phyloP scores from a whole-genome alignment of 2,329 filamentous ascomycete genomes.

The Pseudogymnoascus sp. region DNA sequence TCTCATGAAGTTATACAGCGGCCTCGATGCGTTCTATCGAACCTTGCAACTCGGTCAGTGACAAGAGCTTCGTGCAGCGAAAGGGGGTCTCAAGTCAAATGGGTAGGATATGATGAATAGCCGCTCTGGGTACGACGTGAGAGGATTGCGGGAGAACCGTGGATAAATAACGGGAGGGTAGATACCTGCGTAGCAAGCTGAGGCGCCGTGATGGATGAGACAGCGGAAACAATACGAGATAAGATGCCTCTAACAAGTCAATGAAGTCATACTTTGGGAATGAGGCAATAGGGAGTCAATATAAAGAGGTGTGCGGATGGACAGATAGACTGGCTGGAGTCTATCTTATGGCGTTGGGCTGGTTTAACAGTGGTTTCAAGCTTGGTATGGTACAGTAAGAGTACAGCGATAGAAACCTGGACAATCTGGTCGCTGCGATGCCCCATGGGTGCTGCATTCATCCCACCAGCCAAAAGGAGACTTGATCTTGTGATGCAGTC shows the following conservation, averaged over 20 bases:
- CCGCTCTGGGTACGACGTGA: neutral
- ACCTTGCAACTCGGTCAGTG: neutral
- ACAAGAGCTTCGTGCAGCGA: neutral
- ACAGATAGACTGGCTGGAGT: neutral
- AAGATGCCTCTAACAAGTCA: neutral
- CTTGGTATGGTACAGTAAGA: neutral
- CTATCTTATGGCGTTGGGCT: neutral
- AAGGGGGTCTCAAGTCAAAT: neutral
- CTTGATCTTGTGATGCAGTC: constrained; percentile 7
- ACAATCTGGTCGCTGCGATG: neutral
- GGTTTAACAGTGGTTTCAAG: neutral
- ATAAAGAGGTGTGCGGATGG: neutral
- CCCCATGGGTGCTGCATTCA: neutral
- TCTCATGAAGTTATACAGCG: neutral
- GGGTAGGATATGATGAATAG: neutral
- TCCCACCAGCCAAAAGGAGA: constrained; percentile 5
- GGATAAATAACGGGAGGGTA: neutral
- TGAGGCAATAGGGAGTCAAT: neutral
- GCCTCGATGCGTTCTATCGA: constrained; percentile 4
- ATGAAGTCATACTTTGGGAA: constrained; percentile 2
- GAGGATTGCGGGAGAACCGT: neutral
- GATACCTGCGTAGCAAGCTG: constrained; percentile 7
- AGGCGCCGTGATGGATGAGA: neutral
- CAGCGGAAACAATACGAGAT: neutral
- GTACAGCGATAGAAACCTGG: neutral